Conservation (phyloP, 2,329 filamentous ascomycete species). For the Blastomyces percursus region DNA sequence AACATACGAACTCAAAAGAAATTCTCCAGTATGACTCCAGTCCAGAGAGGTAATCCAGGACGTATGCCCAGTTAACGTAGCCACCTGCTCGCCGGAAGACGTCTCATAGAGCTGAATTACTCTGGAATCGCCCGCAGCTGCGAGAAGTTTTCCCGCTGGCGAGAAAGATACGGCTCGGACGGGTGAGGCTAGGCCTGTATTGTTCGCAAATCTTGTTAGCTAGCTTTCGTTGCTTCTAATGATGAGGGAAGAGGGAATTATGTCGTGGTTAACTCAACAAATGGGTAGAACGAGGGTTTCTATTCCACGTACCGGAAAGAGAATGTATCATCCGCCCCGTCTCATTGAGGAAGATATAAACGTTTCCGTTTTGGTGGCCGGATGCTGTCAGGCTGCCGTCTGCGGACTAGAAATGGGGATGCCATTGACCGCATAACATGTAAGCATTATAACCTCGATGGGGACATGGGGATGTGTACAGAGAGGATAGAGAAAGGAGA, state of each 20-base stretch:
- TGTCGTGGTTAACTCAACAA: slow-evolving; percentile 15
- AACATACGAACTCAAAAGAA: slow-evolving; percentile 63
- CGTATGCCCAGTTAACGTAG: slow-evolving; percentile 65
- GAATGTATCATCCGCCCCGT: slow-evolving; percentile 77
- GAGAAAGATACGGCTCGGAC: slow-evolving; percentile 82
- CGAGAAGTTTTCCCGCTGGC: slow-evolving; percentile 70
- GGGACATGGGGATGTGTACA: background rate
- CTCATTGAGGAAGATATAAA: slow-evolving; percentile 94
- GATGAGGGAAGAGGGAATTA: background rate
- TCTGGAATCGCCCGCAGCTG: slow-evolving; percentile 78
- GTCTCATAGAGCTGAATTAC: slow-evolving; percentile 90
- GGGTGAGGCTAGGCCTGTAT: slow-evolving; percentile 66
- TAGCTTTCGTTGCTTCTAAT: background rate
- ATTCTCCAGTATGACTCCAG: slow-evolving; percentile 90
- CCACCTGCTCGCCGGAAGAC: slow-evolving; percentile 81
- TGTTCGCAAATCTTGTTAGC: slow-evolving; percentile 19
- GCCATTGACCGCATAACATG: slow-evolving; percentile 7
- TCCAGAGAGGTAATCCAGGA: slow-evolving; percentile 87
- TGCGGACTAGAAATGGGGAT: slow-evolving; percentile 36
- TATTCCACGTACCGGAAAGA: slow-evolving; percentile 50
- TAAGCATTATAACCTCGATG: background rate
- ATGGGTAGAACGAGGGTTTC: too few relatives aligned
- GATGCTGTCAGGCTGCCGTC: slow-evolving; percentile 82
- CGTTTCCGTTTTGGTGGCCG: slow-evolving; percentile 80
- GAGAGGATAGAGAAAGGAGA: background rate